A percentile compares a stretch with the other conserved stretches of the same genome.
phyloP scores from a whole-genome alignment of 805 yeast species.

The Hanseniaspora vineae region DNA sequence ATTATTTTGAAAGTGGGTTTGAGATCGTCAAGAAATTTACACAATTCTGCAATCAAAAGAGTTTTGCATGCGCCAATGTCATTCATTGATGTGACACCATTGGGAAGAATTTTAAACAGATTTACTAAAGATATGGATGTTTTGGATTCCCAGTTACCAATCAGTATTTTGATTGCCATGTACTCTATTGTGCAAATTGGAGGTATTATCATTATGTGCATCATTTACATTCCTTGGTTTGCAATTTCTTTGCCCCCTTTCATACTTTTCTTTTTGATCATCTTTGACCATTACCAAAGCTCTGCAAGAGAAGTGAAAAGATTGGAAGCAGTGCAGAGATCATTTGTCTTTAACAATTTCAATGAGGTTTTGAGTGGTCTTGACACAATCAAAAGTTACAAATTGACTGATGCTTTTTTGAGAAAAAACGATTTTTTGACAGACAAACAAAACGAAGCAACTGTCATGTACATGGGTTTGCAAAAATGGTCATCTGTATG shows the following conservation, averaged over 20 bases:
- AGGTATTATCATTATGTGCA: slow-evolving; percentile 54
- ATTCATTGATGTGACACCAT: slow-evolving; percentile 74
- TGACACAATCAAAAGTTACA: slow-evolving; percentile 52
- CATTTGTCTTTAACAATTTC: slow-evolving; percentile 59
- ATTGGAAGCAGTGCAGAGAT: slow-evolving; percentile 58
- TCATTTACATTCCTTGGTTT: slow-evolving; percentile 66
- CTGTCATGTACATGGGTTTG: slow-evolving; percentile 45
- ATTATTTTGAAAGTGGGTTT: slow-evolving; percentile 38
- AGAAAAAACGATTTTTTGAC: slow-evolving; percentile 32
- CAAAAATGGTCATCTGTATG: slow-evolving; percentile 65
- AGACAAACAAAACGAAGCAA: slow-evolving; percentile 56
- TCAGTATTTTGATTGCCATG: slow-evolving; percentile 49
- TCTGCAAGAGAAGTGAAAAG: slow-evolving; percentile 69
- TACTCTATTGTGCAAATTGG: slow-evolving; percentile 33
- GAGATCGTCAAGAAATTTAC: slow-evolving; percentile 45
- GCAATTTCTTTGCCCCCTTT: slow-evolving; percentile 53
- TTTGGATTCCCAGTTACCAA: slow-evolving; percentile 61
- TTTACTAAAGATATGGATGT: slow-evolving; percentile 71
- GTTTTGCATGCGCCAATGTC: slow-evolving; percentile 71
- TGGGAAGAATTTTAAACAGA: slow-evolving; percentile 74
- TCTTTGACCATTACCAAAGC: slow-evolving; percentile 49
- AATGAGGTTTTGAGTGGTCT: slow-evolving; percentile 62
- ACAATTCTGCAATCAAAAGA: slow-evolving; percentile 43
- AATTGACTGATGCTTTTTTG: slow-evolving; percentile 33
- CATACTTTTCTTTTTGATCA: slow-evolving; percentile 25